Evolutionary conservation across 148 eudicot species (phyloP).

Genomic region (Silene latifolia): DNA sequence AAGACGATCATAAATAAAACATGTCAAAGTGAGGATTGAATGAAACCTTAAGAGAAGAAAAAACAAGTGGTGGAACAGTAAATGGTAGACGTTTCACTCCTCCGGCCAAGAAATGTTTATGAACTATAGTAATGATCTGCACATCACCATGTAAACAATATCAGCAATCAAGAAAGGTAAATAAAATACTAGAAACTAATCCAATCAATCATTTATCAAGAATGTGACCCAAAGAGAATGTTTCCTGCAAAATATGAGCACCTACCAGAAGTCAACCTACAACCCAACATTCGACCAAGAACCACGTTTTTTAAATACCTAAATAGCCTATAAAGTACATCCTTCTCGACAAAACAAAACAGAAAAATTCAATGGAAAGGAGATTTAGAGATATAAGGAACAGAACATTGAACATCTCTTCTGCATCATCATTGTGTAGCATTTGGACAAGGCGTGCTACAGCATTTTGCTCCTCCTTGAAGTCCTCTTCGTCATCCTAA

Average conservation of each 20-base stretch:
- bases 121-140: conserved; percentile 81
- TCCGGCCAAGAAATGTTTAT: conserved; percentile 77
- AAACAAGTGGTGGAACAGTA: conserved; percentile 88
- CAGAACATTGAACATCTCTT: conserved; percentile 91
- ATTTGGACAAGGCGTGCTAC: conserved; percentile 93
- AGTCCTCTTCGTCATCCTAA: conserved; percentile 91
- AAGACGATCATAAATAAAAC: neutral
- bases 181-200: conserved; percentile 3
- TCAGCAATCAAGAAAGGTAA: conserved; percentile 16
- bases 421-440: conserved; percentile 74
- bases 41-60: conserved; percentile 77
- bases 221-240: neutral
- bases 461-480: conserved; percentile 93
- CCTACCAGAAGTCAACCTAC: neutral
- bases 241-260: neutral
- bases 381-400: neutral
- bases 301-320: neutral
- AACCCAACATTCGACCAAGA: neutral
- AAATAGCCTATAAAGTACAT: neutral
- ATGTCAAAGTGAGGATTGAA: conserved; percentile 14
- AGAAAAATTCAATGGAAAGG: neutral
- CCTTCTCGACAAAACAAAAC: neutral
- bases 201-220: neutral
- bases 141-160: conserved; percentile 25
- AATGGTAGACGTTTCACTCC: conserved; percentile 79